A percentile compares a stretch with the other conserved stretches of the same genome.
Conservation (phyloP, 441 rosid genomes). For the Kokia cookei region DNA sequence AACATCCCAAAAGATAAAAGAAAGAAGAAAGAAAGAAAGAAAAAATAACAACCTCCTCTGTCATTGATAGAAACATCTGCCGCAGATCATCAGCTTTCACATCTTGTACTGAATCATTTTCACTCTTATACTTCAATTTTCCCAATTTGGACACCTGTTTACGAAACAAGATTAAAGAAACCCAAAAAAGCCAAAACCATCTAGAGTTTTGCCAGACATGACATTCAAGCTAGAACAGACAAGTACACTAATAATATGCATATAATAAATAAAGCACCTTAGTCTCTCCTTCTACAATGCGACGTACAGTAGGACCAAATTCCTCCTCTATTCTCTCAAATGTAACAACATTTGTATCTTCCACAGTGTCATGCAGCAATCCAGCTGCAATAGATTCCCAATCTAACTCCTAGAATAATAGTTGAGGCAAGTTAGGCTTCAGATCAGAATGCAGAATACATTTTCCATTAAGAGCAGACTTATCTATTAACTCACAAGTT, state of each 20-base stretch:
- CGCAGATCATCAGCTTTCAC: conserved; percentile 98
- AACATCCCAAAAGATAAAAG: not conserved
- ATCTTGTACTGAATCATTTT: conserved; percentile 71
- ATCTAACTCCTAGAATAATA: conserved; percentile 74
- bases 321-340: conserved; percentile 90
- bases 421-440: conserved; percentile 17
- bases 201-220: not conserved
- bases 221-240: conserved; percentile 1
- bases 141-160: conserved; percentile 90
- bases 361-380: conserved; percentile 95
- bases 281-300: conserved; percentile 97
- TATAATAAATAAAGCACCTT: conserved; percentile 51
- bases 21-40: conserved; percentile 21
- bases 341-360: conserved; percentile 93
- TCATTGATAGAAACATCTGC: conserved; percentile 98
- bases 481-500: conserved; percentile 64
- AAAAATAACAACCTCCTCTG: conserved; percentile 63
- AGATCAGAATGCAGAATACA: conserved; percentile 12
- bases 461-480: conserved; percentile 6
- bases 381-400: conserved; percentile 99
- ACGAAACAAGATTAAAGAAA: conserved; percentile 9
- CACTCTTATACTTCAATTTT: conserved; percentile 77
- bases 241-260: not conserved
- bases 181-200: conserved; percentile 5
- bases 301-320: conserved; percentile 84